Evolutionary conservation across 352 stramenopile species (phyloP).

Genomic region (Globisporangium recalcitrans): DNA sequence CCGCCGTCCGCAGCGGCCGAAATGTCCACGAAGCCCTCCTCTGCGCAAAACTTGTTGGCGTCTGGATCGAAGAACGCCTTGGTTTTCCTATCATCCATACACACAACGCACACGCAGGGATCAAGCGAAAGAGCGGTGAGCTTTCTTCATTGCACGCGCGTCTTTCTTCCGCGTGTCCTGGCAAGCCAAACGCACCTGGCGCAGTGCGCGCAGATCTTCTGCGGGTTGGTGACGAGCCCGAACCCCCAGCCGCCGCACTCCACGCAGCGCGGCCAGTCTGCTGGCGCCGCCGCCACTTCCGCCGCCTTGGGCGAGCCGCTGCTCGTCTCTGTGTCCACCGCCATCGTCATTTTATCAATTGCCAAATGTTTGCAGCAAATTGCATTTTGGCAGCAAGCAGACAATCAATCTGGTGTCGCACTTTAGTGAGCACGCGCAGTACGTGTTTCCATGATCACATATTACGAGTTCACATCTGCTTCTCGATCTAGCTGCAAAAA

Average conservation of each 20-base stretch:
- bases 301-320: not conserved
- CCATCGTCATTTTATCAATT: not conserved
- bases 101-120: not conserved
- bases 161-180: not conserved
- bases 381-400: not conserved
- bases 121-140: not conserved
- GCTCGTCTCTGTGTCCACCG: not conserved
- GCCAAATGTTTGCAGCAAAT: no score
- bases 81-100: slow-evolving; percentile 26
- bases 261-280: slow-evolving; percentile 51
- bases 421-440: not conserved
- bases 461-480: not conserved
- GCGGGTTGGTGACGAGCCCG: slow-evolving; percentile 63
- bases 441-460: not conserved
- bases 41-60: slow-evolving; percentile 50
- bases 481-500: not conserved
- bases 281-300: not conserved
- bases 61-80: slow-evolving; percentile 79
- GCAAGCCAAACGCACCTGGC: slow-evolving; percentile 29
- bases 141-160: not conserved
- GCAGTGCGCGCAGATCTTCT: slow-evolving; percentile 72
- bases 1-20: slow-evolving; percentile 63
- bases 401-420: not conserved
- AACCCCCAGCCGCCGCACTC: slow-evolving; percentile 67
- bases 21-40: slow-evolving; percentile 82